Evolutionary conservation across 371 early-diverging fungal genomes (phyloP), one percentile per base, ranked within the genome.

Genomic region (Smittium mucronatum): DNA sequence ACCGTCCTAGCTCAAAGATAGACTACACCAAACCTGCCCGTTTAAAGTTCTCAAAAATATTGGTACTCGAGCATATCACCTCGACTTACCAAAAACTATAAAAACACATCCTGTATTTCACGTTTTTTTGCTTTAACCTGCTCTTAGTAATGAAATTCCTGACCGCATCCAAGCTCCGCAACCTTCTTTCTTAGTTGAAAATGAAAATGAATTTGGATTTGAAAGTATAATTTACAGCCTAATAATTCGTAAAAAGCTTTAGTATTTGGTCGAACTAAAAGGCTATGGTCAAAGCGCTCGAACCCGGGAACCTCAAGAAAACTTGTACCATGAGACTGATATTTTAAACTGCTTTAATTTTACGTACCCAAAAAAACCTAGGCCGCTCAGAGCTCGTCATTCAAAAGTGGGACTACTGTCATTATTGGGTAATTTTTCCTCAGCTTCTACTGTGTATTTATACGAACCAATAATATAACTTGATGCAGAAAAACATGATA

Each of bases 71-170:
- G 67, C 72, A 1, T 80, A 69, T 58, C 69, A 70, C 28, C 67
- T 79, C 0, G 64, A 76, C 16, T 34, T 81, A n/a, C 79, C 76
- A 1, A n/a, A 0, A 0, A 29, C 70, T 11, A 73, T 81, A 71
- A n/a, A 67, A 17, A 68, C 75, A 1, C 80, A 81, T 59, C 78
- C 73, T 16, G 79, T 80, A 0, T 80, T 79, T 59, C 77, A 78
- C 65, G 77, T 79, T 29, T 68, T 58, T 16, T 66, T 81, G 15
- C 63, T 80, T 25, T 58, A 72, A 47, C 75, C 69, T 0, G 34
- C 47, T 17, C 36, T 35, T 21, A 36, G 26, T 11, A 63, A 73
- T 58, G 63, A 35, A 21, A 74, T 78, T 36, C 72, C 67, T 8
- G 74, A 71, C 34, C 74, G 79, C 34, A 33, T 0, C 0, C 63